Base-by-base conservation (phyloP, 306 rosid genomes). In the Rubus parviflorus region DNA sequence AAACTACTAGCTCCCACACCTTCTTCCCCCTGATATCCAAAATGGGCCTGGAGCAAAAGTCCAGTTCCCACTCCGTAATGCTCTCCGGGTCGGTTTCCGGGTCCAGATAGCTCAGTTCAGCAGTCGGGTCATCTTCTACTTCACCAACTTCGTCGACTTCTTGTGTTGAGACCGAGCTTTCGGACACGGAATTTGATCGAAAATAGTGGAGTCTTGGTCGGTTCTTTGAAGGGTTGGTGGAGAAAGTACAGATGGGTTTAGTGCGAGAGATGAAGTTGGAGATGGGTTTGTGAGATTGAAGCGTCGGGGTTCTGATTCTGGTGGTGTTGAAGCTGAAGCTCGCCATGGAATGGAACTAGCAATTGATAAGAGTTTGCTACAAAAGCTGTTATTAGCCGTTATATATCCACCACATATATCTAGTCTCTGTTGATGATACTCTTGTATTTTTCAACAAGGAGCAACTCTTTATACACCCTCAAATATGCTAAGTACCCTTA, bases 41-140 rank as follows among this genome's bases (percentile, higher is more conserved):
- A 46, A 95, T 92, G 58, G 99, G 97, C 35, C 99, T 87, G 4
- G 99, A 95, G 87, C 99, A 95, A 76, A 95, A 95, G 48, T 95
- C 99, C 53, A 95, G 62, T 23, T 95, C 99, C 99, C 99, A 92
- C 75, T 90, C 96, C 12, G 79, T 77, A n/a, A 95, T 75, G 72
- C 83, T 80, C 49, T 77, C 80, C 22, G 92, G 88, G 41, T 90
- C 93, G 6, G 88, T 82, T 79, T 87, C 93, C 0, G 97, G 86
- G 71, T 95, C 98, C 8, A 95, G 85, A 73, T 81, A 95, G 75
- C 91, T 81, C 49, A 89, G 45, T 68, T 95, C 99, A 41, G 68
- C 83, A 11, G 97, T 92, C 47, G 97, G 98, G 77, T 95, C 97
- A 14, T 88, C 90, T 10, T 80, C 84, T 42, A 61, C 73, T 0